A percentile compares a stretch with the other conserved stretches of the same genome.
Evolutionary conservation across 768 basidiomycete species (phyloP).

Genomic region (Krasilnikovozyma curviuscula): DNA sequence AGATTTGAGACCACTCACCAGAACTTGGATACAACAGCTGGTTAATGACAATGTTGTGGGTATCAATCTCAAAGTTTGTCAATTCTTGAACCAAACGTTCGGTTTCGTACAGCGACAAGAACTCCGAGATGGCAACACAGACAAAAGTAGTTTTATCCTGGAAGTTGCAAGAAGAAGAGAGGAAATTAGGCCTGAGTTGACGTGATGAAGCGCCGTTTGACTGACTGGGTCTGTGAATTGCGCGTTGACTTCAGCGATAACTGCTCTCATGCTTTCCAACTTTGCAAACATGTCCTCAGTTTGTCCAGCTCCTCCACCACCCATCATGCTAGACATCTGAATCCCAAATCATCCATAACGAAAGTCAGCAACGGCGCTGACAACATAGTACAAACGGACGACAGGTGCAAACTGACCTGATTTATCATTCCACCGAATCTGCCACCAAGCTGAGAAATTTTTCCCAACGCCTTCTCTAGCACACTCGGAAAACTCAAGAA

Average conservation of each 20-base stretch:
- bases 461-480: slow-evolving; percentile 88
- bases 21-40: slow-evolving; percentile 86
- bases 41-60: slow-evolving; percentile 96
- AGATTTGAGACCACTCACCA: slow-evolving; percentile 36
- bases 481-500: slow-evolving; percentile 98
- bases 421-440: slow-evolving; percentile 94
- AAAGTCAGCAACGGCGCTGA: background rate
- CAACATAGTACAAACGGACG: background rate
- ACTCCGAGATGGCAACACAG: slow-evolving; percentile 96
- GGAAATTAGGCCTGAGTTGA: background rate
- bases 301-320: slow-evolving; percentile 73
- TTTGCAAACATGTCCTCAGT: slow-evolving; percentile 99
- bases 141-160: slow-evolving; percentile 98
- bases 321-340: slow-evolving; percentile 74
- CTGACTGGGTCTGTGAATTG: slow-evolving; percentile 96
- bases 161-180: background rate
- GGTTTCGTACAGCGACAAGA: slow-evolving; percentile 93
- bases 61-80: slow-evolving; percentile 76
- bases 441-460: slow-evolving; percentile 79
- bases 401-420: slow-evolving; percentile 31
- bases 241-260: slow-evolving; percentile 95
- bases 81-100: slow-evolving; percentile 93
- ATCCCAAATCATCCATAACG: background rate
- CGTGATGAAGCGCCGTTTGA: slow-evolving; percentile 10
- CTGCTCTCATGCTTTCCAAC: slow-evolving; percentile 84